Evolutionary conservation across 75 land plant genomes (phyloP), one percentile per base, ranked within the genome.

Genomic region (Selaginella tamariscina): DNA sequence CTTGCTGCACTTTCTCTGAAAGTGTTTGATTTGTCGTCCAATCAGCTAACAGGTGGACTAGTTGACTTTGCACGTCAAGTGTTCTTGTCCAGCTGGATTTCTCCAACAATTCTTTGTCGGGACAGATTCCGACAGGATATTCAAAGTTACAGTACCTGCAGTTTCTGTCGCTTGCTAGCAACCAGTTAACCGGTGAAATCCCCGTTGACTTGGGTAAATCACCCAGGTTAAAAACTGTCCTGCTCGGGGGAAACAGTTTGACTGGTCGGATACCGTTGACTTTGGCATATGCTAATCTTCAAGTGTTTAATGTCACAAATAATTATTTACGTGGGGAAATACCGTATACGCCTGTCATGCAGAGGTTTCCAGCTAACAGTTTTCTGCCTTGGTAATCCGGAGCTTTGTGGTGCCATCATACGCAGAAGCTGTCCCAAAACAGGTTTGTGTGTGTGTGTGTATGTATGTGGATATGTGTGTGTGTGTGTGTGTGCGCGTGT

Each of bases 11-110:
- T 39, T 5, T 39, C 49, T 5, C 49, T 39, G 49, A 39, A 39
- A 15, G 15, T 15, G 11, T 39, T 39, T 5, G 15, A 39, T 39
- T 15, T 39, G 49, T 39, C 49, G 49, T 39, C 49, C 5, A 39
- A 39, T 39, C 49, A 5, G 11, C 49, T 39, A 39, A 39, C 11
- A 39, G 49, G 49, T 15, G 49, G 11, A 5, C 49, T 39, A 5
- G 11, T 39, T 15, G 49, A 39, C 5, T 39, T 39, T 39, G 15
- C 11, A n/a, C n/a, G n/a, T n/a, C n/a, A 5, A 39, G 49, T 39
- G 15, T 5, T 39, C 49, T 88, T 24, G 81, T 86, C 72, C 80
- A 73, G 68, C 59, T 91, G 20, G 85, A 91, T 49, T 66, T 91
- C 20, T 79, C 79, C 0, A 75, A 70, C 0, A 91, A 91, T 32